Percentiles rank a stretch among this genome's conserved stretches.
These are phyloP conservation scores for Solanum chaucha DNA, from an alignment of 257 asterid species.

Conservation along the genomic window DNA sequence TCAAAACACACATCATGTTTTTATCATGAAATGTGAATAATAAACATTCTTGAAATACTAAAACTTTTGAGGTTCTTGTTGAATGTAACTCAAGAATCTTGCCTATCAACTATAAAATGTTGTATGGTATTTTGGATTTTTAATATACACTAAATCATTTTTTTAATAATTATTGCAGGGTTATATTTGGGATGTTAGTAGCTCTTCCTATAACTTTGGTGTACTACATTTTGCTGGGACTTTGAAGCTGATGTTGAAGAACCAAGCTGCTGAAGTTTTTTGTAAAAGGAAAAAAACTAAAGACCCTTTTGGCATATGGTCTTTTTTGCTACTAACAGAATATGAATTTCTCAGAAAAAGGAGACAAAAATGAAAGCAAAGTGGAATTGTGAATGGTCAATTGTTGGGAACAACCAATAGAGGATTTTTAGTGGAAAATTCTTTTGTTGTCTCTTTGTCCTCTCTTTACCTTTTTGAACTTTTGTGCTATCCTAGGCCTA, in stretches of 20 bases:
- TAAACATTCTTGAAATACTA: background rate
- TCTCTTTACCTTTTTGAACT: constrained; percentile 5
- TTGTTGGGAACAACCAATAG: constrained; percentile 2
- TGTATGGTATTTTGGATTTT: background rate
- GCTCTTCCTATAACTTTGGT: constrained; percentile 87
- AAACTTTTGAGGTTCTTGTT: background rate
- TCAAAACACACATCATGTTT: background rate
- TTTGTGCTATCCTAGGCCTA: constrained; percentile 4
- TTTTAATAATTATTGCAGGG: constrained; percentile 37
- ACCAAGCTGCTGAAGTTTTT: constrained; percentile 2
- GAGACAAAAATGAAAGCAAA: background rate
- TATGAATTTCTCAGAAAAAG: background rate
- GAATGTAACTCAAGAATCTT: background rate
- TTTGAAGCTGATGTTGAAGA: constrained; percentile 30
- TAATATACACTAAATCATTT: background rate
- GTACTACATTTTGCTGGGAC: constrained; percentile 71
- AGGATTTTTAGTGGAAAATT: constrained; percentile 1
- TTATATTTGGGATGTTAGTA: constrained; percentile 84
- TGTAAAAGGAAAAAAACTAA: constrained; percentile 17
- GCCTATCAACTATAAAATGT: background rate
- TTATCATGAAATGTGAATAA: background rate
- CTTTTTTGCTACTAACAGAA: constrained; percentile 44
- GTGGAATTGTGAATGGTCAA: constrained; percentile 2
- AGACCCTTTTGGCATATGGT: constrained; percentile 15
- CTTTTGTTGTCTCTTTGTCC: constrained; percentile 11